phyloP scores from a whole-genome alignment of 768 basidiomycete genomes.

The Lactarius indigo region DNA sequence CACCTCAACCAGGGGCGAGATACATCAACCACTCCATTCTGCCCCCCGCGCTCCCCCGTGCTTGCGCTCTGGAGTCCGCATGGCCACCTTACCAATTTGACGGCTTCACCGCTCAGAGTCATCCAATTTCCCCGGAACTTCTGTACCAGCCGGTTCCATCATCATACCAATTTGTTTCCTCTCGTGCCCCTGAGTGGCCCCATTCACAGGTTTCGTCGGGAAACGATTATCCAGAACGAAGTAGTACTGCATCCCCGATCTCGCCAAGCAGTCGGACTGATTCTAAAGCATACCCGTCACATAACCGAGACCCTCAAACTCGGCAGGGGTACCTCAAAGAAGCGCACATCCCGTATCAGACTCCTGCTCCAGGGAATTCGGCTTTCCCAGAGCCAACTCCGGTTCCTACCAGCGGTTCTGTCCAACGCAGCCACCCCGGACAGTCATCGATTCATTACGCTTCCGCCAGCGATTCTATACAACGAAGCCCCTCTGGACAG shows the following conservation, averaged over 20 bases:
- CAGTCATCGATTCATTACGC: not conserved
- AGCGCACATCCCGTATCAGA: too few relatives aligned
- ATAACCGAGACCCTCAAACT: not conserved
- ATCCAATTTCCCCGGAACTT: too few relatives aligned
- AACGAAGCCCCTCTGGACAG: not conserved
- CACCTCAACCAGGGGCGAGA: too few relatives aligned
- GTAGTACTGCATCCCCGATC: not conserved
- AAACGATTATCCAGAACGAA: not conserved
- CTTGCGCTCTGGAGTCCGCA: too few relatives aligned
- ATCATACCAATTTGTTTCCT: too few relatives aligned
- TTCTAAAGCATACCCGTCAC: not conserved
- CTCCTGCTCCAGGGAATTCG: not conserved
- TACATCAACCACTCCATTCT: too few relatives aligned
- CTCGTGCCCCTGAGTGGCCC: too few relatives aligned
- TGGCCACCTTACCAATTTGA: too few relatives aligned
- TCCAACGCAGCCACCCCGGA: not conserved
- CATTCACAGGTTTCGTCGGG: not conserved
- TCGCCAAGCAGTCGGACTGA: not conserved
- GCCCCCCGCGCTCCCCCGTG: too few relatives aligned
- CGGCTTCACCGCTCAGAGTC: too few relatives aligned
- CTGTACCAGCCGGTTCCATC: too few relatives aligned
- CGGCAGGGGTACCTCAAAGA: not conserved
- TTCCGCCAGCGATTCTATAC: not conserved
- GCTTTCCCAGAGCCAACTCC: not conserved
- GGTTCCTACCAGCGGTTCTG: not conserved